Evolutionary conservation across 2,329 filamentous ascomycete genomes (phyloP).

Genomic region (Cytospora chrysosperma): DNA sequence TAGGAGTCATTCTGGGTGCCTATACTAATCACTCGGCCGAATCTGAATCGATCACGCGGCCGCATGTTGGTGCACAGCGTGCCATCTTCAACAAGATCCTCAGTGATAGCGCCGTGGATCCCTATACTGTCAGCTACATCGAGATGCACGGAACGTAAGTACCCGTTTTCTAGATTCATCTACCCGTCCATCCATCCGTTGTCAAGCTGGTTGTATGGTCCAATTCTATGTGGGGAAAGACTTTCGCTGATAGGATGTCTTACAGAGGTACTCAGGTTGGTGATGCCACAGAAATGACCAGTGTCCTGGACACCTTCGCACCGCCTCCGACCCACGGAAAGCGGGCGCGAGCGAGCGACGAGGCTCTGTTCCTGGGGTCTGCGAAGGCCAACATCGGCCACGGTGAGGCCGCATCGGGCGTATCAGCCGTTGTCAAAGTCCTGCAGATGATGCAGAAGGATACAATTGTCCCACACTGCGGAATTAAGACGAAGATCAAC

Average conservation of each 20-base stretch:
- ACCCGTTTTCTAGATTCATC: too few relatives aligned
- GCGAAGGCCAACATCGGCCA: slow-evolving; percentile 46
- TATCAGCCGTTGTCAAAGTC: slow-evolving; percentile 38
- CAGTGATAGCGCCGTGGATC: not conserved
- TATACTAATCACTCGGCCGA: slow-evolving; percentile 15
- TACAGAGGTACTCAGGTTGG: slow-evolving; percentile 7
- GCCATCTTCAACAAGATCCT: slow-evolving; percentile 1
- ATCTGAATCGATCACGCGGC: slow-evolving; percentile 8
- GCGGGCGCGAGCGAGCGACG: too few relatives aligned
- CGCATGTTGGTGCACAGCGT: not conserved
- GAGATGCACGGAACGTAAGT: slow-evolving; percentile 18
- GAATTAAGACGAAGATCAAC: slow-evolving; percentile 45
- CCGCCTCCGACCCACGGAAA: not conserved
- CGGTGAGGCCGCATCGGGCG: slow-evolving; percentile 40
- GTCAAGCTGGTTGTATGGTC: too few relatives aligned
- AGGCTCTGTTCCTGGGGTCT: not conserved
- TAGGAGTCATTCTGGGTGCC: not conserved
- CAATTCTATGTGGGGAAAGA: too few relatives aligned
- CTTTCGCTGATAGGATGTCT: too few relatives aligned
- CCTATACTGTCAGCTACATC: not conserved
- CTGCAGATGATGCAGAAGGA: slow-evolving; percentile 43
- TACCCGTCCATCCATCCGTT: too few relatives aligned
- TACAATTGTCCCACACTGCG: slow-evolving; percentile 44
- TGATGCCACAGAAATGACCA: slow-evolving; percentile 1
- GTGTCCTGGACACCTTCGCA: not conserved